Evolutionary conservation across 148 eudicot genomes (phyloP).

Genomic region (Silene latifolia): DNA sequence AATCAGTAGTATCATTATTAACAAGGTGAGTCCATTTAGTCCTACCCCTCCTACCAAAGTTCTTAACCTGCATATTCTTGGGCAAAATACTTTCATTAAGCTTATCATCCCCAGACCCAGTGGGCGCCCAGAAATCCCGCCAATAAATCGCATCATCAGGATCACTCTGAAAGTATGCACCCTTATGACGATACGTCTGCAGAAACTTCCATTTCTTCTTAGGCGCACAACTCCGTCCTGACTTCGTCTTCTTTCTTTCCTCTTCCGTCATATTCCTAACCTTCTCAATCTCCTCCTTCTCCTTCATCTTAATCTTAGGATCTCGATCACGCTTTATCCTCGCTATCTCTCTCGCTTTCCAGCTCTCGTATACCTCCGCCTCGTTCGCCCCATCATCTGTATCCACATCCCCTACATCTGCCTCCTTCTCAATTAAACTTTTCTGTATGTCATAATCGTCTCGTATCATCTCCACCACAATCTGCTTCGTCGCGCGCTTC

Average conservation of each 20-base stretch:
- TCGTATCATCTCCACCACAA: no score
- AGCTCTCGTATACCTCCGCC: no score
- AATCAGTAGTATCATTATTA: slow-evolving; percentile 80
- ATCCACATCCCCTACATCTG: no score
- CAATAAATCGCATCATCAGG: slow-evolving; percentile 53
- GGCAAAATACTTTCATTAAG: slow-evolving; percentile 82
- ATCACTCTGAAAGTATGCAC: slow-evolving; percentile 80
- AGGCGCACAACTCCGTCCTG: neutral
- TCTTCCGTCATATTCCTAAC: no score
- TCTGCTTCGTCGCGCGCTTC: no score
- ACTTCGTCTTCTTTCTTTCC: slow-evolving; percentile 74
- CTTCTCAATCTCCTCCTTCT: no score
- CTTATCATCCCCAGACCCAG: slow-evolving; percentile 91
- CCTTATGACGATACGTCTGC: slow-evolving; percentile 96
- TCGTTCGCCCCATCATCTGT: no score
- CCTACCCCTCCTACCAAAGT: slow-evolving; percentile 93
- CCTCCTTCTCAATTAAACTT: no score
- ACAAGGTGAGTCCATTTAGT: slow-evolving; percentile 98
- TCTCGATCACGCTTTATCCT: no score
- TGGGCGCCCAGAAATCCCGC: slow-evolving; percentile 83
- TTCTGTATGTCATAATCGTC: no score
- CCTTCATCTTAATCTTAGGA: no score
- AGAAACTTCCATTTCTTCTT: slow-evolving; percentile 91
- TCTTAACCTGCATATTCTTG: slow-evolving; percentile 95
- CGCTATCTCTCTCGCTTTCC: no score